phyloP scores from a whole-genome alignment of 2,329 filamentous ascomycete species.

The Ascosphaera apis region DNA sequence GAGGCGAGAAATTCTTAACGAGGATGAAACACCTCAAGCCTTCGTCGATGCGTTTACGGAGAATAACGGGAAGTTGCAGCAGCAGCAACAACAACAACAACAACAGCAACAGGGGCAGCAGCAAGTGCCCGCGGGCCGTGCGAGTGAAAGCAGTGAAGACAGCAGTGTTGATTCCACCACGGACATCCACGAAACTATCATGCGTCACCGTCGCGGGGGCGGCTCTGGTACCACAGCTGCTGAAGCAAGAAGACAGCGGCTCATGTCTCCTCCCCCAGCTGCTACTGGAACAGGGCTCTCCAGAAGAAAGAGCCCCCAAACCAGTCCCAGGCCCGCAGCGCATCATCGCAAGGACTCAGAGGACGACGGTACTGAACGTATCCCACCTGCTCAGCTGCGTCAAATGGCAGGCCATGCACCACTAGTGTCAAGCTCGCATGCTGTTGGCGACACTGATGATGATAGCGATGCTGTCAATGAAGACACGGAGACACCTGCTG shows the following conservation, averaged over 20 bases:
- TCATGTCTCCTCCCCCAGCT: no score
- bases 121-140: slow-evolving; percentile 4
- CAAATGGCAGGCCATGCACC: slow-evolving; percentile 1
- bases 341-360: slow-evolving; percentile 14
- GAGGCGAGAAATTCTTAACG: slow-evolving; percentile 24
- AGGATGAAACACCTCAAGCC: slow-evolving; percentile 17
- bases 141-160: slow-evolving; percentile 2
- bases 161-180: slow-evolving; percentile 7
- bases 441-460: neutral
- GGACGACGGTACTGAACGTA: slow-evolving; percentile 20
- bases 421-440: neutral
- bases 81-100: slow-evolving; percentile 3
- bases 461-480: slow-evolving; percentile 8
- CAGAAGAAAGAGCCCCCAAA: no score
- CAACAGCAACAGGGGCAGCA: slow-evolving; percentile 4
- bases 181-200: slow-evolving; percentile 7
- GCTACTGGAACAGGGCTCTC: no score
- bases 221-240: no score
- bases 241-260: no score
- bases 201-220: no score
- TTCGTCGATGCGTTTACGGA: no score
- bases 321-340: neutral
- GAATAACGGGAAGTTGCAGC: neutral
- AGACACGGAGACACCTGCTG: slow-evolving; percentile 20
- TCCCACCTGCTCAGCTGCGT: slow-evolving; percentile 14